Conservation (phyloP, 2,329 filamentous ascomycete genomes). For the Davidsoniella neocaledoniae region DNA sequence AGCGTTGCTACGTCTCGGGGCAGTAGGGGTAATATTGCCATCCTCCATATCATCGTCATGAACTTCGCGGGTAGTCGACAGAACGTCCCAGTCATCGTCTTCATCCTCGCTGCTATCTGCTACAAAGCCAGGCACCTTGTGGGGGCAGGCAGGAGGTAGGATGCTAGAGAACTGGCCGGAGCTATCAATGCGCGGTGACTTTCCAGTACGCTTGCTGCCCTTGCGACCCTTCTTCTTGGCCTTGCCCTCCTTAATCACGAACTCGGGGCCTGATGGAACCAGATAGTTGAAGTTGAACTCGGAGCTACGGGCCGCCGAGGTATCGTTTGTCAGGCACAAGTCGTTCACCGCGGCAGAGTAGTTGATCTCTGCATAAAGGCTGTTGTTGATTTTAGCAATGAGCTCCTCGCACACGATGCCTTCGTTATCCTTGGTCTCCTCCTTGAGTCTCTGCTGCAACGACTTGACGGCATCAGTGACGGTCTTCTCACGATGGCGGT, state of each 20-base stretch:
- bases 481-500: slow-evolving; percentile 4
- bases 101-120: neutral
- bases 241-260: slow-evolving; percentile 3
- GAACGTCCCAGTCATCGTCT: slow-evolving; percentile 4
- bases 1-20: no score
- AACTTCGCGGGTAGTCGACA: neutral
- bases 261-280: slow-evolving; percentile 4
- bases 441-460: neutral
- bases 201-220: neutral
- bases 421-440: neutral
- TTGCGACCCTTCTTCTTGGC: slow-evolving; percentile 3
- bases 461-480: neutral
- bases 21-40: neutral
- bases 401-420: neutral
- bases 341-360: neutral
- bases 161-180: neutral
- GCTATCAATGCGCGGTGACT: neutral
- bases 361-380: neutral
- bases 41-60: neutral
- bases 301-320: slow-evolving; percentile 5
- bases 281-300: slow-evolving; percentile 9
- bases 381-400: neutral
- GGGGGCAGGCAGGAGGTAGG: neutral
- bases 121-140: neutral
- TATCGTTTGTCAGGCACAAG: slow-evolving; percentile 1